Percentiles rank a stretch among this genome's conserved stretches.
Conservation (phyloP, 345 rosid species). For the Fremontodendron californicum region DNA sequence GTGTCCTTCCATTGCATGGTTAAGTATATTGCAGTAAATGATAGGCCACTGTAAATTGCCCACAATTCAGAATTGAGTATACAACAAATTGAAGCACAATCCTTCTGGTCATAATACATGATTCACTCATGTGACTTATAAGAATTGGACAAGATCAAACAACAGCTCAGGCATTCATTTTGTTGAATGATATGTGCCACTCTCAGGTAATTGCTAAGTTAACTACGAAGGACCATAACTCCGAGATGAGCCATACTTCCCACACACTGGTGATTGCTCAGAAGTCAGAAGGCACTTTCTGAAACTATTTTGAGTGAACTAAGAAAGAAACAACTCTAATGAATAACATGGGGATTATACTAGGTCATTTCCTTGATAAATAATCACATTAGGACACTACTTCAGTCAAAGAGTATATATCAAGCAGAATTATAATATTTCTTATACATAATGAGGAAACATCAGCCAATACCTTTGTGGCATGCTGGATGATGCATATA, state of each 20-base stretch:
- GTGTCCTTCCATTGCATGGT: background rate
- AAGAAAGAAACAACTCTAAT: background rate
- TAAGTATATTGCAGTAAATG: background rate
- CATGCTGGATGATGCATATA: background rate
- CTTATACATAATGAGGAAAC: background rate
- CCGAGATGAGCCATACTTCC: background rate
- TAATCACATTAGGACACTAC: background rate
- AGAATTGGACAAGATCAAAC: background rate
- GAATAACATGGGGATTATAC: background rate
- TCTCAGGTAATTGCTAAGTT: background rate
- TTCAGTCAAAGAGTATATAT: too few relatives aligned
- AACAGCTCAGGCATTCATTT: background rate
- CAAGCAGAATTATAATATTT: background rate
- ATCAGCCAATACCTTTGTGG: background rate
- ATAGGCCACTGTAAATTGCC: background rate
- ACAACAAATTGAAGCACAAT: background rate
- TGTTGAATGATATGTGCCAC: too few relatives aligned
- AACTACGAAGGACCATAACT: background rate
- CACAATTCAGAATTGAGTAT: background rate
- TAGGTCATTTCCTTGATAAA: background rate
- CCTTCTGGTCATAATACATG: background rate
- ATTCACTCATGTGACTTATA: background rate
- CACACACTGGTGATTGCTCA: background rate
- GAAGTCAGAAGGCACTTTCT: background rate
- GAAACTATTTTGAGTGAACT: background rate